These are phyloP conservation scores for Verticillium zaregamsianum DNA, from an alignment of 2,329 filamentous ascomycete genomes.

Conservation along the genomic window DNA sequence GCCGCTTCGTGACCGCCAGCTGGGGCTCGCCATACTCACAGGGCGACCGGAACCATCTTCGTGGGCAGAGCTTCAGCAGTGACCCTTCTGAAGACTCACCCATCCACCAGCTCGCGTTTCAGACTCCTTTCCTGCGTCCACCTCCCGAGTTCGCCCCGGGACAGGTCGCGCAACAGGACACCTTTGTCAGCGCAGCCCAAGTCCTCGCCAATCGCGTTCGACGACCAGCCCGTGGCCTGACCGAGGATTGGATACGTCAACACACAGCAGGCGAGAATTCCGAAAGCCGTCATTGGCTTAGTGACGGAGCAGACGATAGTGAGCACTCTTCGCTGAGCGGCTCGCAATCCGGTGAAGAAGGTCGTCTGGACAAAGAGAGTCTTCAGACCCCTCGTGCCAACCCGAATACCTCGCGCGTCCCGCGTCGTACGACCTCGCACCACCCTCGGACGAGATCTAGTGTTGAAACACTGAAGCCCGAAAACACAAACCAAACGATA, in stretches of 20 bases:
- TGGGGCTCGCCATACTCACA: slow-evolving; percentile 90
- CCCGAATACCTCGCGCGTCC: slow-evolving; percentile 3
- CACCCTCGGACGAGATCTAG: slow-evolving; percentile 47
- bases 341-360: slow-evolving; percentile 50
- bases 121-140: slow-evolving; percentile 59
- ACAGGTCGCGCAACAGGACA: slow-evolving; percentile 28
- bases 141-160: slow-evolving; percentile 39
- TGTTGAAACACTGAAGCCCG: slow-evolving; percentile 49
- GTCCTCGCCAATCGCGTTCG: slow-evolving; percentile 61
- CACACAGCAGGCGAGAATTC: slow-evolving; percentile 65
- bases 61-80: slow-evolving; percentile 51
- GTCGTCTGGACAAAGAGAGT: slow-evolving; percentile 41
- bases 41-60: slow-evolving; percentile 48
- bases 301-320: slow-evolving; percentile 50
- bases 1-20: slow-evolving; percentile 64
- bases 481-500: slow-evolving; percentile 1
- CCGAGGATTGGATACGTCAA: slow-evolving; percentile 82
- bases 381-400: slow-evolving; percentile 43
- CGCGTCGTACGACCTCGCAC: slow-evolving; percentile 18
- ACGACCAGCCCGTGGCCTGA: slow-evolving; percentile 59
- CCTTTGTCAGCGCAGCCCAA: slow-evolving; percentile 45
- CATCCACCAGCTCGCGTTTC: slow-evolving; percentile 57
- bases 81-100: slow-evolving; percentile 52
- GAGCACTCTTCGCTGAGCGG: slow-evolving; percentile 72
- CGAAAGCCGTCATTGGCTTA: slow-evolving; percentile 33